phyloP scores from a whole-genome alignment of 192 early-diverging fungal species.

The Coemansia sp. region DNA sequence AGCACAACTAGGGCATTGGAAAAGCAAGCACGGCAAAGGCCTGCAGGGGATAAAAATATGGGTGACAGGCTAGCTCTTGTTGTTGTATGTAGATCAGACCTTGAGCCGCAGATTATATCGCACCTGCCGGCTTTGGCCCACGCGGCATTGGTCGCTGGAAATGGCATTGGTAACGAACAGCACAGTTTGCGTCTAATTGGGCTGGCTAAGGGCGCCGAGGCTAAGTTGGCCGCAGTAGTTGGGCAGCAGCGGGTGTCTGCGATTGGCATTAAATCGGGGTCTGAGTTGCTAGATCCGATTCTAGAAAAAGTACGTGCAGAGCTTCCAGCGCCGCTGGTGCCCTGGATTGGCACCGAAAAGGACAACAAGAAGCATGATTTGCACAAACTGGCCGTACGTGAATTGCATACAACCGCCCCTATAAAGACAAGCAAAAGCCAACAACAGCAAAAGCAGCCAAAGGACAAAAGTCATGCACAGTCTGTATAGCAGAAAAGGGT shows the following conservation, averaged over 20 bases:
- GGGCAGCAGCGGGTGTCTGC: slow-evolving; percentile 30
- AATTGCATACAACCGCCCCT: slow-evolving; percentile 42
- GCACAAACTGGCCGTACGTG: slow-evolving; percentile 26
- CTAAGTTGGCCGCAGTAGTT: slow-evolving; percentile 18
- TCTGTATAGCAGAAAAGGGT: neutral
- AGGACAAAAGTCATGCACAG: neutral
- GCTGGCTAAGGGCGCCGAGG: slow-evolving; percentile 20
- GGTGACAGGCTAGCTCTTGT: slow-evolving; percentile 23
- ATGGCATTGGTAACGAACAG: neutral
- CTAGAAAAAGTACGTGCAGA: slow-evolving; percentile 12
- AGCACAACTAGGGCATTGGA: slow-evolving; percentile 37
- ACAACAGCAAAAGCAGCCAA: neutral
- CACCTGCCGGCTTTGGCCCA: slow-evolving; percentile 42
- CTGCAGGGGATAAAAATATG: neutral
- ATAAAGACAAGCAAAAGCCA: slow-evolving; percentile 6
- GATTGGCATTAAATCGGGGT: slow-evolving; percentile 38
- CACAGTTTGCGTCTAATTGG: slow-evolving; percentile 26
- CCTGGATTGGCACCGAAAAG: slow-evolving; percentile 27
- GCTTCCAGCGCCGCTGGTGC: slow-evolving; percentile 15
- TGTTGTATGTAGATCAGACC: slow-evolving; percentile 34
- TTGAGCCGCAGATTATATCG: slow-evolving; percentile 34
- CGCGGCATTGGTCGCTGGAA: slow-evolving; percentile 10
- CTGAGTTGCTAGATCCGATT: slow-evolving; percentile 20
- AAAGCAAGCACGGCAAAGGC: slow-evolving; percentile 13
- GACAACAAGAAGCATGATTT: neutral